These are phyloP conservation scores for Podospora pseudocomata DNA, from an alignment of 495 filamentous ascomycete genomes.

Conservation along the genomic window DNA sequence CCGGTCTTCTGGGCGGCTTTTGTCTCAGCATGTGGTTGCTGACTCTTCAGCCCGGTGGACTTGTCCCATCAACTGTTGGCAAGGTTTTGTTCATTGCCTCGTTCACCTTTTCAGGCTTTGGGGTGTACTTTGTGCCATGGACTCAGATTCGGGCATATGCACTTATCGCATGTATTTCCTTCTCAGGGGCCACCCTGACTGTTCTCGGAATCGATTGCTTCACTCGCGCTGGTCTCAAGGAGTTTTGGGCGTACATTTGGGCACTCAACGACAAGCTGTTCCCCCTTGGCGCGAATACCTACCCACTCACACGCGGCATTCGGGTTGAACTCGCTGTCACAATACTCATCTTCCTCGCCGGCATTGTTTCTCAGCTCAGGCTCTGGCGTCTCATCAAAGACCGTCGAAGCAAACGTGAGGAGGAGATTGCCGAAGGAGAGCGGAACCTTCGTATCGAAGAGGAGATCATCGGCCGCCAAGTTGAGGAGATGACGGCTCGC, in stretches of 20 bases:
- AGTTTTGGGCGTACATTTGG: constrained; percentile 97
- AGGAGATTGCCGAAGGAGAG: constrained; percentile 53
- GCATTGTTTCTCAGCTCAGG: constrained; percentile 78
- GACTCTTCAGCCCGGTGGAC: constrained; percentile 69
- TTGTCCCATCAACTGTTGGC: constrained; percentile 57
- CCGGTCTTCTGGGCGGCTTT: constrained; percentile 84
- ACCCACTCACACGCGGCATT: constrained; percentile 84
- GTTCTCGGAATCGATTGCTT: constrained; percentile 90
- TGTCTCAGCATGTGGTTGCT: constrained; percentile 90
- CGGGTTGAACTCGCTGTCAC: constrained; percentile 78
- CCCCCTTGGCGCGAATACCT: constrained; percentile 68
- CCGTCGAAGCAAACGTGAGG: constrained; percentile 59
- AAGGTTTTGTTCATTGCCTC: constrained; percentile 73
- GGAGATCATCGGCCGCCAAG: constrained; percentile 58
- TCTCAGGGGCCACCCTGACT: constrained; percentile 73
- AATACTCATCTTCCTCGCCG: constrained; percentile 67
- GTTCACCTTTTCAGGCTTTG: constrained; percentile 64
- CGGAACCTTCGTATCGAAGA: constrained; percentile 65
- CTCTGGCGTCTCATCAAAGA: constrained; percentile 86
- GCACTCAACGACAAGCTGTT: constrained; percentile 75
- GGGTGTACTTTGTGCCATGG: constrained; percentile 72
- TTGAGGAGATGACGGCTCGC: constrained; percentile 63
- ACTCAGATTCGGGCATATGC: constrained; percentile 64
- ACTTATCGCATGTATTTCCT: constrained; percentile 70
- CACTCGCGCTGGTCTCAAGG: constrained; percentile 81